These are phyloP conservation scores for Pulveroboletus sp. DNA, from an alignment of 768 basidiomycete species.

Conservation along the genomic window DNA sequence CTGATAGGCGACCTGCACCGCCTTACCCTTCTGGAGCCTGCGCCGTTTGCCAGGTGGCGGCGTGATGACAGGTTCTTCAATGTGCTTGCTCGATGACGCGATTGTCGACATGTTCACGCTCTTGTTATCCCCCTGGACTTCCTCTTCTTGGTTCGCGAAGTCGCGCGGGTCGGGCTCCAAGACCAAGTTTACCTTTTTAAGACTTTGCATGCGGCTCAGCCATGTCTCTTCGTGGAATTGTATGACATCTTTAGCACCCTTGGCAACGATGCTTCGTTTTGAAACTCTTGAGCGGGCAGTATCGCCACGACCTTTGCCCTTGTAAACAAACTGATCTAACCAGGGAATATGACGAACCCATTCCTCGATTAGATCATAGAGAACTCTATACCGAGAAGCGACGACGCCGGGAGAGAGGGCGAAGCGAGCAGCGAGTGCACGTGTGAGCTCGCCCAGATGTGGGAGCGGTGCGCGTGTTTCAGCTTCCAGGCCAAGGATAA, in stretches of 20 bases:
- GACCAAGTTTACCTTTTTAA: constrained; percentile 34
- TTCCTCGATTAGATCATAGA: constrained; percentile 56
- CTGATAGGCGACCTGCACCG: constrained; percentile 44
- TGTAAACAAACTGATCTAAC: constrained; percentile 52
- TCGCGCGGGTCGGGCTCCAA: constrained; percentile 35
- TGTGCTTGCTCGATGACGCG: constrained; percentile 7
- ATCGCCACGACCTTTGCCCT: constrained; percentile 28
- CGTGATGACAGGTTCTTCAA: neutral
- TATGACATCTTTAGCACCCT: constrained; percentile 64
- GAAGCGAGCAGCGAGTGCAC: constrained; percentile 48
- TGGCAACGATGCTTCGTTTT: constrained; percentile 61
- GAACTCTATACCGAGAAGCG: constrained; percentile 62
- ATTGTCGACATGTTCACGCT: constrained; percentile 1
- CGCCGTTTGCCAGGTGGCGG: constrained; percentile 27
- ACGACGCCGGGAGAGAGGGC: constrained; percentile 50
- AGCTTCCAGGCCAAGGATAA: constrained; percentile 68
- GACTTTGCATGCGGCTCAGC: constrained; percentile 35
- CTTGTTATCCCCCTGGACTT: constrained; percentile 25
- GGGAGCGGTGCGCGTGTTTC: constrained; percentile 50
- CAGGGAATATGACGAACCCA: constrained; percentile 69
- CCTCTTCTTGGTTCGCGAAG: constrained; percentile 29
- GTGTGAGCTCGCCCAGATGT: constrained; percentile 53
- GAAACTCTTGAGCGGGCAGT: constrained; percentile 55
- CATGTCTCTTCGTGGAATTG: constrained; percentile 63
- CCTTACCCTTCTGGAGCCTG: constrained; percentile 23